Conservation (phyloP, 2,329 filamentous ascomycete species). For the Talaromyces piceae region DNA sequence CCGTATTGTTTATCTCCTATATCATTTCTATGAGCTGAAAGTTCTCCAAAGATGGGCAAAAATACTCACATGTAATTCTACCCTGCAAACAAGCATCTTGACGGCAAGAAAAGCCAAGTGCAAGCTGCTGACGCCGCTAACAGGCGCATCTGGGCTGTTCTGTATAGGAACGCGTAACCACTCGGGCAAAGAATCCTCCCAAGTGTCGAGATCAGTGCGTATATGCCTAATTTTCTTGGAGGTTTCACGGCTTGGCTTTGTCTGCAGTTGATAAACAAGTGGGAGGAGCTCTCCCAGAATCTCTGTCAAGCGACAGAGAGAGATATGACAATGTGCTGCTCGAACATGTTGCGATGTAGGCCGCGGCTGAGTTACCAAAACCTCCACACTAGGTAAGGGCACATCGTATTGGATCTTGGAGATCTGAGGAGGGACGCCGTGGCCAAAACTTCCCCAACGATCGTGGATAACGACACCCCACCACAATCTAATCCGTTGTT, state of each 20-base stretch:
- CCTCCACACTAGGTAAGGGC: constrained; percentile 43
- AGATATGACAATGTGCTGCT: constrained; percentile 46
- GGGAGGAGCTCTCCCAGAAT: constrained; percentile 40
- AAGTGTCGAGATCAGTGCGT: constrained; percentile 38
- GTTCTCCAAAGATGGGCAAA: neutral
- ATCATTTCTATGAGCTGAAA: neutral
- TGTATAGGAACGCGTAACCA: constrained; percentile 33
- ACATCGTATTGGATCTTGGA: constrained; percentile 50
- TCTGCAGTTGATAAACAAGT: constrained; percentile 40
- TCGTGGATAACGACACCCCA: constrained; percentile 53
- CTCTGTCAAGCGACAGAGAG: constrained; percentile 45
- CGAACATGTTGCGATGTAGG: constrained; percentile 35
- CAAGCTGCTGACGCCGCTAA: constrained; percentile 38
- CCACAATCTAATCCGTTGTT: constrained; percentile 46
- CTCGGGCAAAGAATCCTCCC: constrained; percentile 39
- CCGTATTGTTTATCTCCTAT: constrained; percentile 37
- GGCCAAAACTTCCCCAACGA: constrained; percentile 50
- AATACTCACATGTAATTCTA: constrained; percentile 38
- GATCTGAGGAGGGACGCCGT: constrained; percentile 49
- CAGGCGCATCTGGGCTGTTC: constrained; percentile 24
- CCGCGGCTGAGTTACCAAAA: constrained; percentile 30
- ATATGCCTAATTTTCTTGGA: constrained; percentile 40
- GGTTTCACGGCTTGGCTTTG: constrained; percentile 35
- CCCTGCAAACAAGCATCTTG: constrained; percentile 41
- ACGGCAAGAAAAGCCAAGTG: constrained; percentile 39